These are phyloP conservation scores for Alternaria ventricosa DNA, from an alignment of 2,329 filamentous ascomycete genomes.

Conservation along the genomic window DNA sequence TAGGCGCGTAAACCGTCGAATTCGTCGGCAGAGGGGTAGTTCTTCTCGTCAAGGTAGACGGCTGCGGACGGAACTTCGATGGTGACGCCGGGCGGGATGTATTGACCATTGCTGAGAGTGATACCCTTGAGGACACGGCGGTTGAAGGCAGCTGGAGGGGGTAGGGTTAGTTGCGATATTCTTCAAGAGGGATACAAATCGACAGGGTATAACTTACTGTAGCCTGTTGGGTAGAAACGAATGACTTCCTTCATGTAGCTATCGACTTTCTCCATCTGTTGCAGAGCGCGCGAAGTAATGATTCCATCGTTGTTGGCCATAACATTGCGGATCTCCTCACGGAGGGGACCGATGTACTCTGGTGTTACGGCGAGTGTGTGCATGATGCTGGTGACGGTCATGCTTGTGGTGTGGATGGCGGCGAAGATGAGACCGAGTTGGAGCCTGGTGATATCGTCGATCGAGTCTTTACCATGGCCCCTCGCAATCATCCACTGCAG, in stretches of 20 bases:
- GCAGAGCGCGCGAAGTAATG: slow-evolving; percentile 38
- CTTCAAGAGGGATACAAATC: neutral
- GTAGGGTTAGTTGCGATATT: neutral
- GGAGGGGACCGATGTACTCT: slow-evolving; percentile 52
- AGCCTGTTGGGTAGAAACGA: slow-evolving; percentile 31
- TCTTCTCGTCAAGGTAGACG: slow-evolving; percentile 30
- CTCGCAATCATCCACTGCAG: slow-evolving; percentile 47
- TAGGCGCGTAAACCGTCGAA: slow-evolving; percentile 45
- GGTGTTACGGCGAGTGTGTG: slow-evolving; percentile 42
- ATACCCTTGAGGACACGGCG: slow-evolving; percentile 61
- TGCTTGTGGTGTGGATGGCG: slow-evolving; percentile 41
- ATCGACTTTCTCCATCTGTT: slow-evolving; percentile 46
- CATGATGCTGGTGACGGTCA: slow-evolving; percentile 36
- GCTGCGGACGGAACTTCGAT: slow-evolving; percentile 42
- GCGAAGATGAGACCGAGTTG: slow-evolving; percentile 40
- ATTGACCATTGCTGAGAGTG: slow-evolving; percentile 62
- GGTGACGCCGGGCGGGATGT: slow-evolving; percentile 45
- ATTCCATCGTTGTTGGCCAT: slow-evolving; percentile 41
- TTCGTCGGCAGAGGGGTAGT: slow-evolving; percentile 29
- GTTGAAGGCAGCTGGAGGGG: slow-evolving; percentile 50
- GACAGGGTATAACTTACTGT: slow-evolving; percentile 20
- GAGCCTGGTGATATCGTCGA: slow-evolving; percentile 9
- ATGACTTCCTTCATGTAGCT: slow-evolving; percentile 47
- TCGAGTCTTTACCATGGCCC: slow-evolving; percentile 7
- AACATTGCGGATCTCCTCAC: slow-evolving; percentile 52